phyloP scores from a whole-genome alignment of 805 yeast species.

The Wickerhamiella siamensis region DNA sequence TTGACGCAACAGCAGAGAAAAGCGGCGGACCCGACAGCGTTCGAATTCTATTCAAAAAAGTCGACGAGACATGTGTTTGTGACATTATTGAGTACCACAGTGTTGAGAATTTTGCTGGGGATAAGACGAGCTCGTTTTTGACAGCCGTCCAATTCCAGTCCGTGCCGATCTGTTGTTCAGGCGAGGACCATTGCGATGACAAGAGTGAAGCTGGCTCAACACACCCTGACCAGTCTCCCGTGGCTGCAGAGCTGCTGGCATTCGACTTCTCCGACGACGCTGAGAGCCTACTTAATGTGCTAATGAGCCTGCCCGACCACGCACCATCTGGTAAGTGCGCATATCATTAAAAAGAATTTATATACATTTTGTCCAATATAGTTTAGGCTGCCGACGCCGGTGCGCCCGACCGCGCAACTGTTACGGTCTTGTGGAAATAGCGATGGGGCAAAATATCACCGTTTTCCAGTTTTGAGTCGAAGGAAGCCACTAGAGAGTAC shows the following conservation, averaged over 20 bases:
- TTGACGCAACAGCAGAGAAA: not conserved
- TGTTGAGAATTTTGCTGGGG: not conserved
- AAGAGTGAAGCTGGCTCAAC: no score
- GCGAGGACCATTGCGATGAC: no score
- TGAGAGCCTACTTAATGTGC: not conserved
- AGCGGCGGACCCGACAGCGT: not conserved
- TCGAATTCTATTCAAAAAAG: constrained; percentile 1
- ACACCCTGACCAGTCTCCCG: not conserved
- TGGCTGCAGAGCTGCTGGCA: not conserved
- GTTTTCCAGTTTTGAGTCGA: not conserved
- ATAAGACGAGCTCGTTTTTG: not conserved
- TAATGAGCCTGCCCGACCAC: not conserved
- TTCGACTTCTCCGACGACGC: not conserved
- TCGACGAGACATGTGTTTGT: constrained; percentile 5
- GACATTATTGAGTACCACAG: constrained; percentile 1
- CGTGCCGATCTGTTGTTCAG: not conserved
- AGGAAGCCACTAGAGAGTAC: not conserved
- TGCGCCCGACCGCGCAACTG: not conserved
- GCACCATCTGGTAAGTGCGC: no score
- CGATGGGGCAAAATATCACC: not conserved
- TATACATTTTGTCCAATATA: no score
- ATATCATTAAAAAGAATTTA: no score
- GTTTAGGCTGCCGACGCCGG: not conserved
- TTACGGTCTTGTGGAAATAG: not conserved
- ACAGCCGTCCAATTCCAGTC: not conserved